Percentiles rank a stretch among this genome's conserved stretches.
Conservation (phyloP, 2,329 filamentous ascomycete genomes). For the Didymosphaeria variabile region DNA sequence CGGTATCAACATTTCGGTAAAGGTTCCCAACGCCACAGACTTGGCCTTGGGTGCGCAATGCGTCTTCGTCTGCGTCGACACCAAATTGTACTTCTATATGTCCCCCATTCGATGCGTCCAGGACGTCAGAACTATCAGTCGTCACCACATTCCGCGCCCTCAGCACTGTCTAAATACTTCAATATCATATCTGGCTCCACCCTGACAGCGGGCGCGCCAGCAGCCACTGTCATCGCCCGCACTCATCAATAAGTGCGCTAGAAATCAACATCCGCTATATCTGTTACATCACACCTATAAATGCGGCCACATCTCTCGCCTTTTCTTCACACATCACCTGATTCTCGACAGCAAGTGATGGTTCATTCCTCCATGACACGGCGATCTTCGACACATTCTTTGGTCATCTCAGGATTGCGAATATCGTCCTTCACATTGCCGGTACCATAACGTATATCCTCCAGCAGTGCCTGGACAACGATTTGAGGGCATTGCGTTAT, state of each 20-base stretch:
- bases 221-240: conserved; percentile 35
- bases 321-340: background rate
- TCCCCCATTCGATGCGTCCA: conserved; percentile 48
- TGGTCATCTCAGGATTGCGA: background rate
- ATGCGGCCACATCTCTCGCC: conserved; percentile 10
- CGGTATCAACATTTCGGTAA: conserved; percentile 51
- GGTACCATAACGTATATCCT: background rate
- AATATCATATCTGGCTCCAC: conserved; percentile 40
- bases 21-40: conserved; percentile 47
- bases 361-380: conserved; percentile 3
- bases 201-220: conserved; percentile 41
- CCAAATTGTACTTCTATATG: conserved; percentile 56
- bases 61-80: conserved; percentile 51
- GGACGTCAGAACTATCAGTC: conserved; percentile 49
- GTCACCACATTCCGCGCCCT: conserved; percentile 46
- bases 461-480: background rate
- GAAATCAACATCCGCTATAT: conserved; percentile 33
- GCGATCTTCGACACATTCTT: background rate
- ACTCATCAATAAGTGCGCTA: conserved; percentile 33
- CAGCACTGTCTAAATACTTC: conserved; percentile 48
- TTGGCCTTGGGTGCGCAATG: conserved; percentile 45
- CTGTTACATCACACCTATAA: conserved; percentile 26
- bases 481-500: background rate
- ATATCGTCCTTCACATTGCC: background rate
- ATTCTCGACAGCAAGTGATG: background rate